Evolutionary conservation across 805 yeast genomes (phyloP).

Genomic region (Pichia scutulata): DNA sequence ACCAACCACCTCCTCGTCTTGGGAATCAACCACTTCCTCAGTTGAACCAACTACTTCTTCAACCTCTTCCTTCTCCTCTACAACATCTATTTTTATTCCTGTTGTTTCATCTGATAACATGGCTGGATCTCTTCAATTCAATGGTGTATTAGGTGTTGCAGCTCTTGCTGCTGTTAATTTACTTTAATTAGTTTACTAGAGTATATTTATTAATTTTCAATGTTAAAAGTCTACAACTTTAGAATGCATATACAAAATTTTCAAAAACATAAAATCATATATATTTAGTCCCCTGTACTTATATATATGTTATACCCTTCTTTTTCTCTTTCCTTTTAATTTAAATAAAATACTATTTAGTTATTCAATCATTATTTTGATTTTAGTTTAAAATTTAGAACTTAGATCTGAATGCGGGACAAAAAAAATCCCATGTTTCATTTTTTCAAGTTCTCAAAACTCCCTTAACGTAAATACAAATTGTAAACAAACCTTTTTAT

Average conservation of each 20-base stretch:
- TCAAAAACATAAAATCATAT: not conserved
- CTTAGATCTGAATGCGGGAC: too few relatives aligned
- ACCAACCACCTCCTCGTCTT: conserved; percentile 7
- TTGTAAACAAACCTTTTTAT: not conserved
- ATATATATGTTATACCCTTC: not conserved
- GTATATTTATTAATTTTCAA: not conserved
- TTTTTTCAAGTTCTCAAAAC: not conserved
- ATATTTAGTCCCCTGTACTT: not conserved
- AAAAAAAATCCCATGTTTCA: not conserved
- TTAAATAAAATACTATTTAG: not conserved
- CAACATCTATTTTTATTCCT: conserved; percentile 18
- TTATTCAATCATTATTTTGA: not conserved
- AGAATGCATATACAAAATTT: not conserved
- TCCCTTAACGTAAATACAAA: not conserved
- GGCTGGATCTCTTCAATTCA: conserved; percentile 22
- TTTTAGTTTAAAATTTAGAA: not conserved
- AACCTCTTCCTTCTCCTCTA: conserved; percentile 24
- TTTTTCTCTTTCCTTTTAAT: not conserved
- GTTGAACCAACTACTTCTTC: not conserved
- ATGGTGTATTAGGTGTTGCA: conserved; percentile 24
- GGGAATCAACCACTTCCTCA: conserved; percentile 13
- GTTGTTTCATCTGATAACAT: conserved; percentile 17
- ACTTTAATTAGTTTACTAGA: conserved; percentile 5
- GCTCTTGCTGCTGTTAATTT: conserved; percentile 16
- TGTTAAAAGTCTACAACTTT: not conserved